These are phyloP conservation scores for Quercus phellos DNA, from an alignment of 331 rosid species.

Conservation along the genomic window DNA sequence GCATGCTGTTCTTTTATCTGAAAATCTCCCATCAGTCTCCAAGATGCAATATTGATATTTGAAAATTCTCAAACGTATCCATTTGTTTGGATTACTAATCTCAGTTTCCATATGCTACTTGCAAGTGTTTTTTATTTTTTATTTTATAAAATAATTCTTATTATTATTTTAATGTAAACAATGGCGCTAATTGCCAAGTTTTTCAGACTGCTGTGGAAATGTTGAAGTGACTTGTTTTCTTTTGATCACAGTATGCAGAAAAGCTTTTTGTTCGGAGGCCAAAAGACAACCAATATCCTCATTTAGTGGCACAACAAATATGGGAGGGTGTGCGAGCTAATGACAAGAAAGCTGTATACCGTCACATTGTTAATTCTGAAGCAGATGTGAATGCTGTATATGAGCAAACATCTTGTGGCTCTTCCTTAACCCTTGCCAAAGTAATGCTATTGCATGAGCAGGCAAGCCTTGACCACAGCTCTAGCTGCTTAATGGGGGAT, in stretches of 20 bases:
- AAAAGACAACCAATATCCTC: conserved; percentile 68
- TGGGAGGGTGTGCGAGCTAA: conserved; percentile 89
- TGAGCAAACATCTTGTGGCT: conserved; percentile 56
- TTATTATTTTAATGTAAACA: too few species aligned
- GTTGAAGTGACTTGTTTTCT: conserved; percentile 10
- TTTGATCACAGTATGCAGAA: conserved; percentile 75
- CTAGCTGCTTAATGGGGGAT: conserved; percentile 48
- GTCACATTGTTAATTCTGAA: conserved; percentile 79
- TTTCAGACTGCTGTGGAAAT: conserved; percentile 9
- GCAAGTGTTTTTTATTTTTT: neutral
- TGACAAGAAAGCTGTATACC: conserved; percentile 90
- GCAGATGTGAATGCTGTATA: conserved; percentile 68
- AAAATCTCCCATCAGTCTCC: neutral
- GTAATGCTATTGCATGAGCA: conserved; percentile 85
- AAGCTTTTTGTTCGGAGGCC: conserved; percentile 79
- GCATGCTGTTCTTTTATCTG: conserved; percentile 1
- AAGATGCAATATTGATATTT: neutral
- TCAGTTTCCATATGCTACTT: conserved; percentile 1
- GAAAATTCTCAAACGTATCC: neutral
- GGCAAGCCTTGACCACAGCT: conserved; percentile 46
- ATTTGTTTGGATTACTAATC: neutral
- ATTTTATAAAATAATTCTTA: too few species aligned
- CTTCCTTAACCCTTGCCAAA: conserved; percentile 86
- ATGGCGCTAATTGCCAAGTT: neutral
- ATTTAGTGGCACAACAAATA: conserved; percentile 73